A percentile compares a stretch with the other conserved stretches of the same genome.
Evolutionary conservation across 2,329 filamentous ascomycete genomes (phyloP).

Genomic region (Fusarium pseudocircinatum): DNA sequence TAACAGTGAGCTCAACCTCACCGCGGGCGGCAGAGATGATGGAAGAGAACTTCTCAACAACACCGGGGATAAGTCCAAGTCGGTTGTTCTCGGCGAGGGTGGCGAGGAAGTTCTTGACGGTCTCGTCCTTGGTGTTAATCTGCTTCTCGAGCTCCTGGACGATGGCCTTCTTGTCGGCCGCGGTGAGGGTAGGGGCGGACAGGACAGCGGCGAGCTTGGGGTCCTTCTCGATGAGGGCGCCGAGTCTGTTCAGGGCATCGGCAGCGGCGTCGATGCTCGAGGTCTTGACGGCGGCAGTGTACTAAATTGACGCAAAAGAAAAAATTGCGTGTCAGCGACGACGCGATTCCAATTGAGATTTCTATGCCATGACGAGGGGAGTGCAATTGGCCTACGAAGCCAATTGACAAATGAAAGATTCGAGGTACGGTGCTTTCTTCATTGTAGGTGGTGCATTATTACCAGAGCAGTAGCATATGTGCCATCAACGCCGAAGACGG

Average conservation of each 20-base stretch:
- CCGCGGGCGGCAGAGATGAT: conserved; percentile 90
- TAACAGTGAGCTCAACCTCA: conserved; percentile 93
- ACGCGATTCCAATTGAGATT: conserved; percentile 37
- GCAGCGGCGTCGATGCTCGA: conserved; percentile 85
- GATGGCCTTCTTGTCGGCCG: conserved; percentile 85
- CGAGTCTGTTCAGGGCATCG: conserved; percentile 78
- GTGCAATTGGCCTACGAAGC: conserved; percentile 14
- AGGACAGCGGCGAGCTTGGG: conserved; percentile 82
- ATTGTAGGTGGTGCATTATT: conserved; percentile 66
- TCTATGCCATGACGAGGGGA: conserved; percentile 30
- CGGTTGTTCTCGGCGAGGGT: conserved; percentile 98
- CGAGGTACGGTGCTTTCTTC: background rate
- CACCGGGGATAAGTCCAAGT: conserved; percentile 80
- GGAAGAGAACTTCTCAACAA: conserved; percentile 86
- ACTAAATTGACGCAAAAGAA: conserved; percentile 67
- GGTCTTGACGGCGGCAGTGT: conserved; percentile 93
- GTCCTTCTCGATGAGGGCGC: conserved; percentile 80
- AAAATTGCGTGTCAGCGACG: conserved; percentile 39
- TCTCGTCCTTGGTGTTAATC: conserved; percentile 77
- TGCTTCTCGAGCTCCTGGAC: conserved; percentile 89
- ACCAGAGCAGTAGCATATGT: conserved; percentile 99
- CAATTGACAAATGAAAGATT: conserved; percentile 32
- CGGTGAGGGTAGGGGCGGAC: conserved; percentile 79
- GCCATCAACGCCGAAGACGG: conserved; percentile 95
- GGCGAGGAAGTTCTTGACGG: conserved; percentile 91